Evolutionary conservation across 2,329 filamentous ascomycete species (phyloP).

Genomic region (Beauveria medogensis): DNA sequence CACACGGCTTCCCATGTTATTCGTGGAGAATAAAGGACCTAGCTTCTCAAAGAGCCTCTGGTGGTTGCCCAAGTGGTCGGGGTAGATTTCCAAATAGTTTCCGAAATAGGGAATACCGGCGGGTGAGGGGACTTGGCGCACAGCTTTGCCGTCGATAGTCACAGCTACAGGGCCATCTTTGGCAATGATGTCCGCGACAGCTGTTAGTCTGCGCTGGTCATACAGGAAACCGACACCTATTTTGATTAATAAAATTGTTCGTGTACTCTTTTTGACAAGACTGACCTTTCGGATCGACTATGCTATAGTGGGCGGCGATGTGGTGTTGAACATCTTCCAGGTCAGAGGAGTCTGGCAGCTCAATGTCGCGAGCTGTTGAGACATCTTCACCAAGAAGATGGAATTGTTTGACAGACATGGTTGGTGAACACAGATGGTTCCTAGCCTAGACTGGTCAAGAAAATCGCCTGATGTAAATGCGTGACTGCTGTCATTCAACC

Average conservation of each 20-base stretch:
- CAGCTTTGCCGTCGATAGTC: slow-evolving; percentile 39
- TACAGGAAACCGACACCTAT: slow-evolving; percentile 31
- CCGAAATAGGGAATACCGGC: slow-evolving; percentile 40
- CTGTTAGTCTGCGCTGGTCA: slow-evolving; percentile 21
- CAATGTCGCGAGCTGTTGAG: slow-evolving; percentile 28
- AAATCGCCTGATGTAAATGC: not conserved
- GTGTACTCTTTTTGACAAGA: not conserved
- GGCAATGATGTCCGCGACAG: slow-evolving; percentile 27
- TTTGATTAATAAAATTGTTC: not conserved
- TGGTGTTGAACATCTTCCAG: slow-evolving; percentile 30
- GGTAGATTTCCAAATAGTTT: slow-evolving; percentile 46
- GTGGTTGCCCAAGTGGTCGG: slow-evolving; percentile 50
- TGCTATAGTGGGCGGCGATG: slow-evolving; percentile 34
- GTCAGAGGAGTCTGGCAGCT: slow-evolving; percentile 26
- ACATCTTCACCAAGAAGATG: slow-evolving; percentile 34
- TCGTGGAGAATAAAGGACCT: slow-evolving; percentile 43
- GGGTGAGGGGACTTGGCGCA: slow-evolving; percentile 43
- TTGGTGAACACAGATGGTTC: not conserved
- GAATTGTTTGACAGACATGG: slow-evolving; percentile 31
- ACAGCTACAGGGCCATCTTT: slow-evolving; percentile 29
- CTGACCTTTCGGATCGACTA: slow-evolving; percentile 33
- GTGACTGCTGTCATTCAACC: not conserved
- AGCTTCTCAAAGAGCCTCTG: slow-evolving; percentile 45
- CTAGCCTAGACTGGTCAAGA: not conserved
- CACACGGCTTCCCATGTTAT: slow-evolving; percentile 39